phyloP scores from a whole-genome alignment of 164 flowering plant species.

The Nymphaea colorata region DNA sequence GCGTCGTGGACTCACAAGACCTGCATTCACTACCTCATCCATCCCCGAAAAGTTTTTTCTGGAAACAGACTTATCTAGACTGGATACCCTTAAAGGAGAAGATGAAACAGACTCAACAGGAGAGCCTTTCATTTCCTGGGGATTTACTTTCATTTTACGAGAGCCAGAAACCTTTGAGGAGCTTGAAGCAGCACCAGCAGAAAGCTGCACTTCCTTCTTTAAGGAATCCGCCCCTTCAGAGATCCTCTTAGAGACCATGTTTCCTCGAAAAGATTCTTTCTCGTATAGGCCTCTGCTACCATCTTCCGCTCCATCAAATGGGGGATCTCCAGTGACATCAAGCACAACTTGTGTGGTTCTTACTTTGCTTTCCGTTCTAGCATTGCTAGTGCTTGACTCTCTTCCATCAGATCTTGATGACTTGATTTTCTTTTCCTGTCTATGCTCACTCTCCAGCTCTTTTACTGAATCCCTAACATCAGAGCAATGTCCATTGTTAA shows the following conservation, averaged over 20 bases:
- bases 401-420: slow-evolving; percentile 17
- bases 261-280: slow-evolving; percentile 20
- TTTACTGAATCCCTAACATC: slow-evolving; percentile 8
- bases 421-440: slow-evolving; percentile 26
- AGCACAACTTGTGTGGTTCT: background rate
- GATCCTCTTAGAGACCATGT: slow-evolving; percentile 16
- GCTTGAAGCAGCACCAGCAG: slow-evolving; percentile 77
- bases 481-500: slow-evolving; percentile 6
- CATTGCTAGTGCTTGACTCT: slow-evolving; percentile 20
- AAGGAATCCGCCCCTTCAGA: slow-evolving; percentile 31
- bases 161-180: slow-evolving; percentile 88
- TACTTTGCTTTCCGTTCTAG: slow-evolving; percentile 17
- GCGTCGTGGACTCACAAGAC: background rate
- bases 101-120: slow-evolving; percentile 98
- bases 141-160: slow-evolving; percentile 35
- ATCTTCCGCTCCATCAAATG: slow-evolving; percentile 15
- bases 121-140: slow-evolving; percentile 63
- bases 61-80: slow-evolving; percentile 29
- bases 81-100: slow-evolving; percentile 58
- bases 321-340: slow-evolving; percentile 11
- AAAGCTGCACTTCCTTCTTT: slow-evolving; percentile 36
- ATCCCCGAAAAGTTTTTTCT: background rate
- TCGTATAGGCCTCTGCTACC: slow-evolving; percentile 6
- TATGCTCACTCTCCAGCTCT: slow-evolving; percentile 26
- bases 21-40: background rate